Evolutionary conservation across 2,329 filamentous ascomycete genomes (phyloP), one percentile per base, ranked within the genome.

Genomic region (Clonostachys solani): DNA sequence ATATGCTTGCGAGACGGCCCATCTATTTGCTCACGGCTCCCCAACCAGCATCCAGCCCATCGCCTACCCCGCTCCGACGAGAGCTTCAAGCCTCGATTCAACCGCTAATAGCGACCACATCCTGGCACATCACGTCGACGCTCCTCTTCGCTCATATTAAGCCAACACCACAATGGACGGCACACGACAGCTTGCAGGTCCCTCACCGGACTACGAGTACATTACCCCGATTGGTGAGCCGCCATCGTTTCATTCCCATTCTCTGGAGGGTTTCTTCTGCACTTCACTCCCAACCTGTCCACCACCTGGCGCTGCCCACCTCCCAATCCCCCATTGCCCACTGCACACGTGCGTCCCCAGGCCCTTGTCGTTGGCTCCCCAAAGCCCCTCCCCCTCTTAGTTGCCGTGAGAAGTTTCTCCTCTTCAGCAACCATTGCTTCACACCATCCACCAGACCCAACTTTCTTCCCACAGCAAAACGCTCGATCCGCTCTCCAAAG

Each of bases 221-320:
- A 69, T 81, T 55, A 69, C 67, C 57, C 78, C 77, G 63, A 77
- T 80, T 65, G 78, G 78, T 80, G 65, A 74, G 77, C 67, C 56
- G 50, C 55, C 56, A 29, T 29, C 23, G 23, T 29, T 29, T 10
- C 56, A 56, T 64, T 60, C 38, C 34, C 33, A 34, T 33, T 48
- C 17, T 33, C 15, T 12, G 42, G 38, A 45, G 15, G 23, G 9
- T 17, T 33, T 13, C 34, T 37, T 29, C 10, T 10, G 23, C 42
- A 43, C 18, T 43, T 15, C 45, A 43, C 33, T 29, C 23, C 9
- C 23, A 29, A 29, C 12, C 5, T 16, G 12, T 18, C 16, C 33
- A 12, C n/a, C 33, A 45, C 54, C 53, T 55, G 51, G 50, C 53
- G 57, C 54, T 57, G 53, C 58, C 50, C 56, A 56, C 35, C 40